phyloP scores from a whole-genome alignment of 73 alveolate species.

The Tetrahymena borealis region DNA sequence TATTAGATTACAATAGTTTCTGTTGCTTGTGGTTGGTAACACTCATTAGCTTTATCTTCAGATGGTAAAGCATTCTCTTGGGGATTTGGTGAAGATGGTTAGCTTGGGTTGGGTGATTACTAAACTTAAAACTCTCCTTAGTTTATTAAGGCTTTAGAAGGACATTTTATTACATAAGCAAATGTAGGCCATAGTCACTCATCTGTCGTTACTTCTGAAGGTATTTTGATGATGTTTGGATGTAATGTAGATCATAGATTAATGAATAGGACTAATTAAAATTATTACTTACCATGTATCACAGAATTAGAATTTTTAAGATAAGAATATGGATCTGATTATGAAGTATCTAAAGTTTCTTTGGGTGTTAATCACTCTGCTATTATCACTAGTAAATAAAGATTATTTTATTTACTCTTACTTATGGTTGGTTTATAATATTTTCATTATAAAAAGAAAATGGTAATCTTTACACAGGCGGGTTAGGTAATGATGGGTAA shows the following conservation, averaged over 20 bases:
- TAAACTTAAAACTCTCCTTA: conserved; percentile 53
- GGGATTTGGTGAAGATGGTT: conserved; percentile 96
- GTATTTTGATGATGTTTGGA: conserved; percentile 60
- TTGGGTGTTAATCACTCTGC: conserved; percentile 27
- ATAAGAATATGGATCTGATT: not conserved
- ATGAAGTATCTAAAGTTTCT: not conserved
- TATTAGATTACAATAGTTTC: not conserved
- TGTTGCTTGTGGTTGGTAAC: conserved; percentile 89
- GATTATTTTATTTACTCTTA: not conserved
- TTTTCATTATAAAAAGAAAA: not conserved
- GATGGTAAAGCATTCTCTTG: conserved; percentile 81
- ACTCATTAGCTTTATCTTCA: conserved; percentile 72
- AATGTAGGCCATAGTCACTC: conserved; percentile 73
- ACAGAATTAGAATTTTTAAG: not conserved
- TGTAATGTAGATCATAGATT: conserved; percentile 65
- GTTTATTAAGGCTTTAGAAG: not conserved
- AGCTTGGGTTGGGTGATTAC: conserved; percentile 88
- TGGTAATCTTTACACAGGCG: not conserved
- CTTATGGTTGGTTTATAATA: not conserved
- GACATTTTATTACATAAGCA: conserved; percentile 12
- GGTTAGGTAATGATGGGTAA: not conserved
- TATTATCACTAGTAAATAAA: not conserved
- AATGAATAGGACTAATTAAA: conserved; percentile 36
- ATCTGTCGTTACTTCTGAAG: conserved; percentile 46
- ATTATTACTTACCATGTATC: conserved; percentile 46